Percentiles rank a stretch among this genome's conserved stretches.
phyloP scores from a whole-genome alignment of 2,329 filamentous ascomycete genomes.

The Epichloe aotearoae region DNA sequence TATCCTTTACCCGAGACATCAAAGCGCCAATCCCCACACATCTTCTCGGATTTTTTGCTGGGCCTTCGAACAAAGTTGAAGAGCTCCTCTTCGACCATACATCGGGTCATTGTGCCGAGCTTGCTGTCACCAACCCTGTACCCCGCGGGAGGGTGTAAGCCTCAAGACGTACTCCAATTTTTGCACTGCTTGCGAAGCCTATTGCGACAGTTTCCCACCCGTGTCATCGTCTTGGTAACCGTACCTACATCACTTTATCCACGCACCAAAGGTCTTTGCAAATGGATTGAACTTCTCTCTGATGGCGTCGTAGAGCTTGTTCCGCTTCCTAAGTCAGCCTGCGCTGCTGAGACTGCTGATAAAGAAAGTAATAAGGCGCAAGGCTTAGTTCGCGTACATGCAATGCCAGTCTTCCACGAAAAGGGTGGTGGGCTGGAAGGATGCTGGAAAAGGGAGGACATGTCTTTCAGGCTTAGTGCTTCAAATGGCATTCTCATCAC shows the following conservation, averaged over 20 bases:
- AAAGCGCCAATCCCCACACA: constrained; percentile 12
- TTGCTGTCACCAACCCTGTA: constrained; percentile 82
- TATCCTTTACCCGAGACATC: constrained; percentile 33
- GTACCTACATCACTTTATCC: constrained; percentile 72
- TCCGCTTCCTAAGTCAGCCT: constrained; percentile 46
- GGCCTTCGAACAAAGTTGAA: constrained; percentile 42
- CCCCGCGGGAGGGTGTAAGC: constrained; percentile 52
- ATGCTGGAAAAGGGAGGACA: constrained; percentile 62
- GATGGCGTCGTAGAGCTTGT: constrained; percentile 83
- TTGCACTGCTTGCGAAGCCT: constrained; percentile 66
- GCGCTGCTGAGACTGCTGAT: constrained; percentile 34
- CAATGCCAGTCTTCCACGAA: constrained; percentile 74
- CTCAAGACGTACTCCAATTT: constrained; percentile 64
- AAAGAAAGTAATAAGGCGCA: constrained; percentile 62
- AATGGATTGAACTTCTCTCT: constrained; percentile 73
- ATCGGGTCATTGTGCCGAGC: constrained; percentile 73
- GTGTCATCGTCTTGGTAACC: constrained; percentile 60
- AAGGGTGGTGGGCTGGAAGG: constrained; percentile 66
- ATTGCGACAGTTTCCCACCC: constrained; percentile 51
- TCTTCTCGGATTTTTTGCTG: constrained; percentile 55
- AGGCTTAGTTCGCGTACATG: constrained; percentile 73
- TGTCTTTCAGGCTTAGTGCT: constrained; percentile 80
- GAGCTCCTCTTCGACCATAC: constrained; percentile 47
- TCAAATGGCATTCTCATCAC: constrained; percentile 70
- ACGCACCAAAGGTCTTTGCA: constrained; percentile 58